Evolutionary conservation across 1,284 basidiomycete species (phyloP).

Genomic region (Melampsora larici-populina): DNA sequence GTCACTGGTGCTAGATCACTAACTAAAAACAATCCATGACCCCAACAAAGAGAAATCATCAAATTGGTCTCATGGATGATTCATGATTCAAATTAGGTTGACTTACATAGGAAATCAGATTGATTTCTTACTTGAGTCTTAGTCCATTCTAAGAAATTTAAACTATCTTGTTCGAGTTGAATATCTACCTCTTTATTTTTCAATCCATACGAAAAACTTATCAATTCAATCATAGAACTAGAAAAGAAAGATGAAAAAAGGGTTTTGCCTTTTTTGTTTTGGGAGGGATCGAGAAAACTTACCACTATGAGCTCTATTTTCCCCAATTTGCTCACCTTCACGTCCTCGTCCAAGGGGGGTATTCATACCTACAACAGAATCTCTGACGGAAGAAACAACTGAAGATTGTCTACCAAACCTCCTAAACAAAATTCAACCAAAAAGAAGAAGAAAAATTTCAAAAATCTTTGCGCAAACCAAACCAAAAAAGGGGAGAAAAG

Average conservation of each 20-base stretch:
- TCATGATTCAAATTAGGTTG: not conserved
- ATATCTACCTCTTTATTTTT: not conserved
- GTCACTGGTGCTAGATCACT: constrained; percentile 42
- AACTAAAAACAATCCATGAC: not conserved
- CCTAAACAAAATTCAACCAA: not conserved
- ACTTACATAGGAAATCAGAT: constrained; percentile 37
- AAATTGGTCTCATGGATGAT: not conserved
- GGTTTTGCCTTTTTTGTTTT: not conserved
- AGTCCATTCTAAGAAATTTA: constrained; percentile 37
- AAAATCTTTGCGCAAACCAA: not conserved
- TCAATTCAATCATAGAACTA: not conserved
- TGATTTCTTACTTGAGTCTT: constrained; percentile 27
- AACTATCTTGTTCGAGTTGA: constrained; percentile 24
- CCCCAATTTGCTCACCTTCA: no score
- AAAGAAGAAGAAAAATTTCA: no score
- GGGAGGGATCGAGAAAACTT: not conserved
- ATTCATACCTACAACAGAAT: not conserved
- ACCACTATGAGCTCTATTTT: no score
- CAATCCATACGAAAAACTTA: not conserved
- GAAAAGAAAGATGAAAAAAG: not conserved
- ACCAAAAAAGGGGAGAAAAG: not conserved
- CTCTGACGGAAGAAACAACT: not conserved
- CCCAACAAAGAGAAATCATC: not conserved
- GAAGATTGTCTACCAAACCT: not conserved
- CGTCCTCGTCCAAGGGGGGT: not conserved